Evolutionary conservation across 306 rosid species (phyloP), one percentile per base, ranked within the genome.

Genomic region (Vigna angularis): DNA sequence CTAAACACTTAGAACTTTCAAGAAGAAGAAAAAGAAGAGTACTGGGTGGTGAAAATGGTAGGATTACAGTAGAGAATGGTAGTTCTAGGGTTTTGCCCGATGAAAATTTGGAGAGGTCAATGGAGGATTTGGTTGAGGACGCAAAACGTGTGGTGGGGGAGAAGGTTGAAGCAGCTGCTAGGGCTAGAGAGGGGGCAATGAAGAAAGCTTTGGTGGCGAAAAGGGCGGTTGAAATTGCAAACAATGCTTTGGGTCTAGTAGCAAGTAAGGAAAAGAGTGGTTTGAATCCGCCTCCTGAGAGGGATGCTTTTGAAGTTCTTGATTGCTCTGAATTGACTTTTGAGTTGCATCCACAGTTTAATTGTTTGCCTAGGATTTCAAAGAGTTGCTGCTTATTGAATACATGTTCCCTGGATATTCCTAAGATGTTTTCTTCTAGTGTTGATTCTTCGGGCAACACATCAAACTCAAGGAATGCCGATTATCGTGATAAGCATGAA

Each of bases 111-210:
- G 59, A 6, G 16, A 69, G 77, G 70, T 80, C 87, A 22, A 79
- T 86, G 74, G 69, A 70, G 74, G 84, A 83, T 69, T 66, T 59
- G 45, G 86, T 82, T 73, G 85, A 72, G 44, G 87, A 86, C 77
- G 88, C 88, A 15, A 79, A 83, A 12, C 30, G 53, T 57, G 76
- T 6, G 32, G 82, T 40, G 65, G 83, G 58, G 81, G 79, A 79
- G 81, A 90, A 90, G 85, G 70, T 32, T 74, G 81, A 81, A 72
- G 84, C 66, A 1, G 90, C 86, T 9, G 53, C 67, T 42, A 85
- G 49, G 86, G 88, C 85, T 51, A 77, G 87, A 74, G 81, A 66
- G 14, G 83, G 50, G 57, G 87, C 86, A 2, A 53, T 4, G 5
- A 85, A 81, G 83, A 85, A 81, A 75, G 86, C 73, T 44, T 62